Base-by-base conservation (phyloP, 768 basidiomycete species). In the Amanita pseudoporphyria region DNA sequence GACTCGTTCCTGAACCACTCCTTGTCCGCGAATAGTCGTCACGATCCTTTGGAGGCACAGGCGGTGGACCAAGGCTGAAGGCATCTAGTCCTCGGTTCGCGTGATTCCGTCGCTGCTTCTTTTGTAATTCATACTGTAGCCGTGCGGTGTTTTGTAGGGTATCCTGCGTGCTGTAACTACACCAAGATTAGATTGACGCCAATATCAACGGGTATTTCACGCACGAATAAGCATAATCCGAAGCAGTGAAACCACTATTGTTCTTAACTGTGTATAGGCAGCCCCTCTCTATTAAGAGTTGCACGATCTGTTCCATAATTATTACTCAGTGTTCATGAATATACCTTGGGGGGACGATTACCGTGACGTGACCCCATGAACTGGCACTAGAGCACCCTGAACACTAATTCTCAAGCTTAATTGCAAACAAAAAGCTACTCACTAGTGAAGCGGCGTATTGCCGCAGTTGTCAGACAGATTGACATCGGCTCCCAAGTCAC, bases 391-490 rank as follows among this genome's bases (percentile, higher is more conserved):
- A 53, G 43, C 9, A 12, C 39, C 31, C 51, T 50, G 35, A 53
- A 36, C 48, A 18, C 43, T 24, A 54, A 47, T 35, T 12, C 35
- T 37, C 52, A 47, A 43, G 38, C 30, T 43, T 18, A 52, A 37
- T 14, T 9, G 22, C 16, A 44, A 22, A 54, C 28, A 10, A 45
- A 45, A 26, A 30, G 49, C 44, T 28, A 70, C 88, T 67, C 62
- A 94, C 91, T 93, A 93, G 65, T 97, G 94, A 48, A 97, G 67
- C 28, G 94, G 82, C 1, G 91, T 89, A 58, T 96, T 95, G 40
- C 94, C 94, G 67, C 86, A 81, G 53, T 91, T 81, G 68, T 97
- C 94, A 9, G 92, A 74, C 45, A 97, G 67, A 66, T 96, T 87
- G 56, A 85, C 74, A 66, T 96, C 94, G 22, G 93, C 94, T 5